phyloP scores from a whole-genome alignment of 1,139 yeast species.

The Geotrichum klebahnii region DNA sequence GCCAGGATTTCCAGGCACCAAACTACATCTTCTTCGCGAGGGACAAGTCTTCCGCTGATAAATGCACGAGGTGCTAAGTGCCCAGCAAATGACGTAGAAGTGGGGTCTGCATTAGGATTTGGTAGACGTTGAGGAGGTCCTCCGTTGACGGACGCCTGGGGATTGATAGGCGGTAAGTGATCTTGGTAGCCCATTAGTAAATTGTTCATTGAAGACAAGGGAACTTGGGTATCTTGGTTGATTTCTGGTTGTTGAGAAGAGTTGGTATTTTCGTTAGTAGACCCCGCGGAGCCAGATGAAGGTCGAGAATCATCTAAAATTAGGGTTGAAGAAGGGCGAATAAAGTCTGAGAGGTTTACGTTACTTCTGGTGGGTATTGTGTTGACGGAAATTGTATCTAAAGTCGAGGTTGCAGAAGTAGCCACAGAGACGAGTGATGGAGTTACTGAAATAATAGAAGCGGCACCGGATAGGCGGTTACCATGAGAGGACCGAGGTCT shows the following conservation, averaged over 20 bases:
- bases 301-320: slow-evolving; percentile 12
- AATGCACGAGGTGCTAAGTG: slow-evolving; percentile 47
- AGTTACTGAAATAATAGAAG: slow-evolving; percentile 19
- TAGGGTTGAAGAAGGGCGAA: slow-evolving; percentile 18
- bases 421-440: slow-evolving; percentile 18
- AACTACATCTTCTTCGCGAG: slow-evolving; percentile 86
- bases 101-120: slow-evolving; percentile 4
- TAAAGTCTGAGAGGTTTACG: slow-evolving; percentile 17
- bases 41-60: slow-evolving; percentile 71
- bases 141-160: slow-evolving; percentile 1
- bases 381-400: slow-evolving; percentile 18
- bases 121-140: slow-evolving; percentile 4
- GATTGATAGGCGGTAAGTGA: slow-evolving; percentile 1
- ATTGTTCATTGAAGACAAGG: background rate
- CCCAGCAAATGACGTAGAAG: slow-evolving; percentile 15
- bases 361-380: slow-evolving; percentile 18
- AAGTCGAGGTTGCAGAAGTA: slow-evolving; percentile 16
- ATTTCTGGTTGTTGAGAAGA: too few relatives aligned
- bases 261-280: slow-evolving; percentile 12
- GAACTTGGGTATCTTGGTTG: too few relatives aligned
- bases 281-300: slow-evolving; percentile 8
- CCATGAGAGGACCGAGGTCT: too few relatives aligned
- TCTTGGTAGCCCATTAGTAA: background rate
- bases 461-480: slow-evolving; percentile 22
- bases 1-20: slow-evolving; percentile 92